Conservation (phyloP, 257 asterid genomes). For the Ilex aquifolium region DNA sequence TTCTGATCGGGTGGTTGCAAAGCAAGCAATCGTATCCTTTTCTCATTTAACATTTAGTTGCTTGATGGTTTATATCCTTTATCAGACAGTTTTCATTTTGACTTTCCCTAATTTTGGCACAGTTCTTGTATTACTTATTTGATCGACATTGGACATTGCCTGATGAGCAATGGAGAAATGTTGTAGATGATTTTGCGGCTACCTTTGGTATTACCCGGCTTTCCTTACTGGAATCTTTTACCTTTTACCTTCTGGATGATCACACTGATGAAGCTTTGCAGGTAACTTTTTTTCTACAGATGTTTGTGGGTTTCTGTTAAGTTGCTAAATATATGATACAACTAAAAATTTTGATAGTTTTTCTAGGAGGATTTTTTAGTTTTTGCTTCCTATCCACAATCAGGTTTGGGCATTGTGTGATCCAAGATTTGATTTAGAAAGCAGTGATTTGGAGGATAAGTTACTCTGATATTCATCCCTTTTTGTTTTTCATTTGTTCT, state of each 20-base stretch:
- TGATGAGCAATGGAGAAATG: constrained; percentile 56
- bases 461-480: too few species aligned
- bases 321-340: too few species aligned
- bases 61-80: constrained; percentile 7
- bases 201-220: constrained; percentile 71
- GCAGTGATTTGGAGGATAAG: too few species aligned
- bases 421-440: too few species aligned
- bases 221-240: constrained; percentile 80
- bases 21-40: constrained; percentile 94
- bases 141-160: constrained; percentile 87
- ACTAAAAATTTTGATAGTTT: too few species aligned
- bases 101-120: constrained; percentile 43
- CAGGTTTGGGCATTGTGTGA: too few species aligned
- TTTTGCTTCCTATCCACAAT: too few species aligned
- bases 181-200: constrained; percentile 85
- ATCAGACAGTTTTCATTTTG: constrained; percentile 6
- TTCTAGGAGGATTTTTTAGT: too few species aligned
- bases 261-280: constrained; percentile 68
- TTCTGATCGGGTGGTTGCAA: constrained; percentile 81
- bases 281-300: constrained; percentile 32
- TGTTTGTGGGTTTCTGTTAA: too few species aligned
- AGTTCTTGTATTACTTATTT: constrained; percentile 88
- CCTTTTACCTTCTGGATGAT: constrained; percentile 88
- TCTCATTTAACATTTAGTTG: neutral
- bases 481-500: too few species aligned